Percentiles rank a stretch among this genome's conserved stretches.
phyloP scores from a whole-genome alignment of 139 green algal genomes.

The Chlorokybus atmophyticus region DNA sequence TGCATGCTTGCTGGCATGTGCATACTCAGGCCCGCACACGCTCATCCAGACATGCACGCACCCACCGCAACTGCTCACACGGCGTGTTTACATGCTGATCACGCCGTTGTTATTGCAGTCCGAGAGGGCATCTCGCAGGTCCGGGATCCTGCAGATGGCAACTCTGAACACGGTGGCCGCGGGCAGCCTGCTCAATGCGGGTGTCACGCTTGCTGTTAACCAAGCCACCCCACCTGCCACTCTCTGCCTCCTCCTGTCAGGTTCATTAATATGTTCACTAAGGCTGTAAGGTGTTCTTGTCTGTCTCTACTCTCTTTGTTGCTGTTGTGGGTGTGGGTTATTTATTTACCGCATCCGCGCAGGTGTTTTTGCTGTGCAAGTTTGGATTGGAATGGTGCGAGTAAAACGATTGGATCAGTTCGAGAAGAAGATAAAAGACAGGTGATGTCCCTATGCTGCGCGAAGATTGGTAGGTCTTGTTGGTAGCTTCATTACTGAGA shows the following conservation, averaged over 20 bases:
- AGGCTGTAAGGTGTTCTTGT: not conserved
- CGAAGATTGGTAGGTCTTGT: too few species aligned
- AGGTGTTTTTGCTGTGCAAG: constrained; percentile 8
- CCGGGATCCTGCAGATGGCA: constrained; percentile 24
- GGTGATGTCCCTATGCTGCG: too few species aligned
- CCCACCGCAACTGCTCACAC: constrained; percentile 81
- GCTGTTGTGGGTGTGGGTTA: not conserved
- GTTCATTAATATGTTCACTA: not conserved
- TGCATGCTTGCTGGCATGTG: too few species aligned
- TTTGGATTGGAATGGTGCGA: constrained; percentile 7
- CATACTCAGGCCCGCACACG: too few species aligned
- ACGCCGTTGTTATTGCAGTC: too few species aligned
- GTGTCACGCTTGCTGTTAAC: constrained; percentile 57
- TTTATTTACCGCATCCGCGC: not conserved
- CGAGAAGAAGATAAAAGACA: constrained; percentile 30
- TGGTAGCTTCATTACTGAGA: too few species aligned
- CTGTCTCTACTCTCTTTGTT: not conserved
- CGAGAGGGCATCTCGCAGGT: constrained; percentile 12
- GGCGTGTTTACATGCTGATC: constrained; percentile 67
- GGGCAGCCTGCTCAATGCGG: constrained; percentile 78
- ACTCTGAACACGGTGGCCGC: constrained; percentile 49
- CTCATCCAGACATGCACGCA: too few species aligned
- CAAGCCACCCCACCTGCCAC: constrained; percentile 8
- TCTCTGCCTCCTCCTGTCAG: constrained; percentile 10
- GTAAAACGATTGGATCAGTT: constrained; percentile 18